Evolutionary conservation across 306 rosid genomes (phyloP), one percentile per base, ranked within the genome.

Genomic region (Astragalus glycyphyllos): DNA sequence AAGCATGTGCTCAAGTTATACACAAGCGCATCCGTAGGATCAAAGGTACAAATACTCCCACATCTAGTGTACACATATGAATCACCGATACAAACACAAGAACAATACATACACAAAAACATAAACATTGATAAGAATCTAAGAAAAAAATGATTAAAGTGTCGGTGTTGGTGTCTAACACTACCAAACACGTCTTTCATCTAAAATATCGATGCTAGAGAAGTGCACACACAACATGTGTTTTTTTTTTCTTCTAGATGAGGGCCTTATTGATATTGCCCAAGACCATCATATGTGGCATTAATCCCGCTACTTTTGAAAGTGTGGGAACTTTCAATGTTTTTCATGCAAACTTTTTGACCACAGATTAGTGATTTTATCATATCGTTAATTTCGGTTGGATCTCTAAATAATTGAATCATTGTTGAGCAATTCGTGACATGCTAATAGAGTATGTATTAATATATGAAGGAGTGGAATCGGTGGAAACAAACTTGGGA

Each of bases 1-100:
- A 91, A 61, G 96, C 96, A 29, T 95, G 97, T 72, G 96, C 96
- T 80, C 99, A 83, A 82, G 84, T 1, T 78, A 68, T 95, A 32
- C 94, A 84, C 73, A 95, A 79, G 80, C 54, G 84, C 62, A 91
- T 95, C 65, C 81, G 88, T 11, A 89, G 86, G 88, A 87, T 95
- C 56, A 72, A 89, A 87, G 99, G 99, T 94, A 85, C 64, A 37
- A 6, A 58, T 26, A 20, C 31, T 26, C 1, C 3, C 31, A 26
- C 31, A 26, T 26, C 31, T 26, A 3, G 31, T 26, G 31, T 3
- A 26, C 31, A 26, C 31, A 2, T 26, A 26, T 26, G 4, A 26
- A 26, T 1, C 31, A 26, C 31, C 3, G 31, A 26, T 3, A 26
- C 31, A 26, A 1, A 26, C 31, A 26, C 31, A 26, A 1, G 31